A percentile compares a stretch with the other conserved stretches of the same genome.
These are phyloP conservation scores for Thielaviopsis populi DNA, from an alignment of 2,329 filamentous ascomycete species.

Conservation along the genomic window DNA sequence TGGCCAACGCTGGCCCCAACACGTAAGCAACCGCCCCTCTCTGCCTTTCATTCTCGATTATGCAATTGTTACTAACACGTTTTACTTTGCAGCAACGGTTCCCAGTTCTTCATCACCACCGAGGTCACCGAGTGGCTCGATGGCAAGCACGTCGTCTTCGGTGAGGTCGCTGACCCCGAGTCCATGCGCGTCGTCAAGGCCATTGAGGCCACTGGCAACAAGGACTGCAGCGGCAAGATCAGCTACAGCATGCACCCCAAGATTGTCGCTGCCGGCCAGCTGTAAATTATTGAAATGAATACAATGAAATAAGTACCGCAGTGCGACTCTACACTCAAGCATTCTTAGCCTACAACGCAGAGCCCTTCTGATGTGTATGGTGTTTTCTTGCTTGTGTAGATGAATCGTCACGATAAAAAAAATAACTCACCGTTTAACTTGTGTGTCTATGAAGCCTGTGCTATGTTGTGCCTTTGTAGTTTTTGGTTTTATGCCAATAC, in stretches of 20 bases:
- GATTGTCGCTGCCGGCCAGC: slow-evolving; percentile 39
- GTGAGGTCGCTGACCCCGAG: slow-evolving; percentile 45
- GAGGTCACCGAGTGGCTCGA: slow-evolving; percentile 77
- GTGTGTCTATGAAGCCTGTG: too few relatives aligned
- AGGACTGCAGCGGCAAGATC: too few relatives aligned
- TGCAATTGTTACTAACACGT: neutral
- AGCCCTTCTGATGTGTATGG: neutral
- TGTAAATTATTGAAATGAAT: slow-evolving; percentile 11
- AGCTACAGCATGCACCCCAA: slow-evolving; percentile 30
- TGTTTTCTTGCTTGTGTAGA: too few relatives aligned
- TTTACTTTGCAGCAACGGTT: slow-evolving; percentile 64
- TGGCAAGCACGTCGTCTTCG: slow-evolving; percentile 73
- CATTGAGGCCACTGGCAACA: slow-evolving; percentile 42
- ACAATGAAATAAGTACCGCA: neutral
- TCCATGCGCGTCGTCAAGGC: slow-evolving; percentile 42
- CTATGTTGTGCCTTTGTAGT: too few relatives aligned
- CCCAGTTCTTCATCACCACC: slow-evolving; percentile 95
- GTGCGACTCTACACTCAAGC: neutral
- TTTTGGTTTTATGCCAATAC: too few relatives aligned
- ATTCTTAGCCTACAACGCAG: neutral
- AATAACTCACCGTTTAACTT: too few relatives aligned
- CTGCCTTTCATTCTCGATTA: neutral
- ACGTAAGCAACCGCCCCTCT: slow-evolving; percentile 40
- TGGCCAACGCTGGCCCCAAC: slow-evolving; percentile 93
- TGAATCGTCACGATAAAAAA: too few relatives aligned